Percentiles rank a stretch among this genome's conserved stretches.
phyloP scores from a whole-genome alignment of 768 basidiomycete genomes.

The Lactarius evosmus region DNA sequence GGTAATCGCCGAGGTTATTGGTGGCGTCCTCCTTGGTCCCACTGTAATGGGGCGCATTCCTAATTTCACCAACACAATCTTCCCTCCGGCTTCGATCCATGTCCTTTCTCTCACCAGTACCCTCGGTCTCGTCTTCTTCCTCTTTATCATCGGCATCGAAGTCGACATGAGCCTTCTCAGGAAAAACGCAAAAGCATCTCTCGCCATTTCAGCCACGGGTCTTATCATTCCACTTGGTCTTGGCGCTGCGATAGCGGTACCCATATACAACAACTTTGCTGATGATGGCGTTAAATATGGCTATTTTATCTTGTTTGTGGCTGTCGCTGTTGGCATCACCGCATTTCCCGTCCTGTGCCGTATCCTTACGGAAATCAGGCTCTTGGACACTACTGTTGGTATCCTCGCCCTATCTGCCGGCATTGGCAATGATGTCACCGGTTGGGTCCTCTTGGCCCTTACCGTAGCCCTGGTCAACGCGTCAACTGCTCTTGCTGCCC shows the following conservation, averaged over 20 bases:
- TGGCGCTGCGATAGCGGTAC: slow-evolving; percentile 71
- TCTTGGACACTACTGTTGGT: slow-evolving; percentile 84
- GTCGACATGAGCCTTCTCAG: slow-evolving; percentile 69
- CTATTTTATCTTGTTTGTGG: slow-evolving; percentile 82
- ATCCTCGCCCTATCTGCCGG: slow-evolving; percentile 79
- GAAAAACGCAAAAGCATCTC: slow-evolving; percentile 57
- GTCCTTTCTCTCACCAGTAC: slow-evolving; percentile 69
- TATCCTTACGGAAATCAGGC: slow-evolving; percentile 78
- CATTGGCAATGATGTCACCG: slow-evolving; percentile 60
- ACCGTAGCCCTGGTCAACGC: slow-evolving; percentile 85
- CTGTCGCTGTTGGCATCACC: slow-evolving; percentile 78
- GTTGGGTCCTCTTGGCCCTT: slow-evolving; percentile 81
- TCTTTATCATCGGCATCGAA: slow-evolving; percentile 85
- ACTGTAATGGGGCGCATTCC: slow-evolving; percentile 77
- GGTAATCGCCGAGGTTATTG: slow-evolving; percentile 93
- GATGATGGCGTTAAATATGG: slow-evolving; percentile 59
- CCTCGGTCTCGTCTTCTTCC: slow-evolving; percentile 71
- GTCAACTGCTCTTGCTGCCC: slow-evolving; percentile 63
- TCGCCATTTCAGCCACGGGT: slow-evolving; percentile 61
- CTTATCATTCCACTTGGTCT: slow-evolving; percentile 76
- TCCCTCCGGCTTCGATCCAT: slow-evolving; percentile 43
- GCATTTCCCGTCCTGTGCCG: slow-evolving; percentile 82
- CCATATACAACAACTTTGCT: slow-evolving; percentile 69
- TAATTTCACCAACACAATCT: slow-evolving; percentile 49
- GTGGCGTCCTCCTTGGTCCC: slow-evolving; percentile 78